Evolutionary conservation across 768 basidiomycete species (phyloP).

Genomic region (Clavulina sp.): DNA sequence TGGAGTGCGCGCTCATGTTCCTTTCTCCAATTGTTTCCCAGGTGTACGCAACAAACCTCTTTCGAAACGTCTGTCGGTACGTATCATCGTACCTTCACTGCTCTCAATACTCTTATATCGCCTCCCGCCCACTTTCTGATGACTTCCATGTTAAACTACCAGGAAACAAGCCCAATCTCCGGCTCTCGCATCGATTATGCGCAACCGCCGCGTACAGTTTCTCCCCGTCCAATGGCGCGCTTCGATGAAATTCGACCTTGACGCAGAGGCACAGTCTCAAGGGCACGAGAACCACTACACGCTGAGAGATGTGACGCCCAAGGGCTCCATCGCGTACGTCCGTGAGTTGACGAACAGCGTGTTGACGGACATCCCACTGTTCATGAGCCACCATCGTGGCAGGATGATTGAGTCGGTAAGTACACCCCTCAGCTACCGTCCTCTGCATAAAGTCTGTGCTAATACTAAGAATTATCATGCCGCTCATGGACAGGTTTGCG

Average conservation of each 20-base stretch:
- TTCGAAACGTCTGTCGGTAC: conserved; percentile 22
- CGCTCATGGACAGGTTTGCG: conserved; percentile 15
- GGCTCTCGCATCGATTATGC: conserved; percentile 24
- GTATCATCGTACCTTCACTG: neutral
- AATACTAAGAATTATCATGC: neutral
- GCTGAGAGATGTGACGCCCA: conserved; percentile 26
- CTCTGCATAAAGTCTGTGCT: neutral
- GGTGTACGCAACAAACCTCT: conserved; percentile 23
- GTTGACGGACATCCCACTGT: conserved; percentile 26
- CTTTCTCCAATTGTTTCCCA: neutral
- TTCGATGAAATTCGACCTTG: conserved; percentile 19
- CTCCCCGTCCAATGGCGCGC: conserved; percentile 28
- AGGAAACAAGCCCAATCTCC: conserved; percentile 23
- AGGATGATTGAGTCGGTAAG: conserved; percentile 27
- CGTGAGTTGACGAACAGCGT: conserved; percentile 27
- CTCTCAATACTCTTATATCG: neutral
- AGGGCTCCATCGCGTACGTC: conserved; percentile 24
- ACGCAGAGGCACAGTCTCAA: conserved; percentile 20
- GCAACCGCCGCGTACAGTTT: conserved; percentile 24
- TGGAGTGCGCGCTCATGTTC: neutral
- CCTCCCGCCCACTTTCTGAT: neutral
- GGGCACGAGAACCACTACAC: conserved; percentile 25
- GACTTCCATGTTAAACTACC: neutral
- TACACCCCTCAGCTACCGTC: neutral
- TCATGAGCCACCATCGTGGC: conserved; percentile 26